Base-by-base conservation (phyloP, 1,284 basidiomycete species). In the Rhodotorula sp. region DNA sequence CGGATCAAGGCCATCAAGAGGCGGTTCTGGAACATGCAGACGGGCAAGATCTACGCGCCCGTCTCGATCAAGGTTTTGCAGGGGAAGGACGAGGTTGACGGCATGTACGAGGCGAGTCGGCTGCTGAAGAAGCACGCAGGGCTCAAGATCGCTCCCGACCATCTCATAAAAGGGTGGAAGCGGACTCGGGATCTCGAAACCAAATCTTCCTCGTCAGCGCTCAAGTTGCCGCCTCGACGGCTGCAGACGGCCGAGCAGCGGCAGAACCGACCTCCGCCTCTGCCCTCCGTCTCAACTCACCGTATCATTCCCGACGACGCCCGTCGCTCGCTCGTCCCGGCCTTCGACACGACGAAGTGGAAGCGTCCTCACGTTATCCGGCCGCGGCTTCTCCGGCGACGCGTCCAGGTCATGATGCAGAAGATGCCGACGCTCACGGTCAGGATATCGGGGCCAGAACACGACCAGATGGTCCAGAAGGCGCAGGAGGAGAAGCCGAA, bases 1-100 rank as follows among this genome's bases (percentile, higher is more conserved):
- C 85, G 89, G 51, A 85, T 89, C 76, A 83, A 86, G 52, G 91
- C 92, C 78, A 83, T 87, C 61, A 85, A 85, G n/a, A 85, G 87
- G 85, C 84, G 86, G 26, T 89, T 83, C 76, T 90, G 87, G 79
- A 81, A 78, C 18, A 68, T 71, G 8, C 85, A 89, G 76, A 81
- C 81, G 72, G 84, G 82, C 73, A 87, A 86, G 75, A 78, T 88
- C 2, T 44, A 60, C 11, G 61, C 69, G 15, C 75, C 74, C 5
- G 26, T 72, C 15, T 67, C 68, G 5, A 46, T 73, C 4, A 8
- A 44, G n/a, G 59, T 70, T 7, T 30, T 15, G 20, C 18, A 28
- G 15, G 62, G 63, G 1, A 10, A 40, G 18, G n/a, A 15, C 15
- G 56, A 59, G 2, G 30, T 13, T 2, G 51, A 55, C 18, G 16